Evolutionary conservation across 306 rosid species (phyloP), one percentile per base, ranked within the genome.

Genomic region (Cicer arietinum): DNA sequence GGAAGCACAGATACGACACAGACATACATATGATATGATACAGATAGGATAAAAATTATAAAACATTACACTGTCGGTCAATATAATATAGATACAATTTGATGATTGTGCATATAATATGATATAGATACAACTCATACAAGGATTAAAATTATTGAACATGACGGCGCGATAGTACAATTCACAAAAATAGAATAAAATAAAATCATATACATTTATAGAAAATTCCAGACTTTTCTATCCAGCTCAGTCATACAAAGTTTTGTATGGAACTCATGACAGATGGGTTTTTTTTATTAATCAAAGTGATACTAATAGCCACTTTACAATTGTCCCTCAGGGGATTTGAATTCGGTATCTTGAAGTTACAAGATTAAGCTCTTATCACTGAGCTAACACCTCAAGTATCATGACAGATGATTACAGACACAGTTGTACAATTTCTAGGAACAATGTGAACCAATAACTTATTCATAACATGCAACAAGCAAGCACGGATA

Each of bases 371-470:
- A 30, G 37, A 30, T 30, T 30, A 30, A 30, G 37, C 37, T 30
- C 37, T 30, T 30, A 30, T 30, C 37, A 30, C 37, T 30, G 37
- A 30, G 37, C 37, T 30, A 30, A 30, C 6, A 3, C 37, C 5
- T 30, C 37, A 30, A 30, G 37, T 30, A 30, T 30, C 43, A 11
- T 17, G 7, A 61, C 41, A 43, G 56, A 73, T 73, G 56, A 65
- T 8, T 14, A 30, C 6, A 30, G 37, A 30, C 37, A 61, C 8
- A 45, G 25, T 67, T 41, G 44, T 39, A 52, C 25, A 61, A 44
- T 61, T 68, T 45, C 63, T 57, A 46, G 39, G 58, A 79, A 46
- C 53, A 53, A 69, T 41, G 51, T 3, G 22, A 83, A 75, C 64
- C 57, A 53, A 54, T 51, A 68, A 53, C 37, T 67, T 39, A 10